Base-by-base conservation (phyloP, 177 flowering plant genomes). In the Tripterygium wilfordii region DNA sequence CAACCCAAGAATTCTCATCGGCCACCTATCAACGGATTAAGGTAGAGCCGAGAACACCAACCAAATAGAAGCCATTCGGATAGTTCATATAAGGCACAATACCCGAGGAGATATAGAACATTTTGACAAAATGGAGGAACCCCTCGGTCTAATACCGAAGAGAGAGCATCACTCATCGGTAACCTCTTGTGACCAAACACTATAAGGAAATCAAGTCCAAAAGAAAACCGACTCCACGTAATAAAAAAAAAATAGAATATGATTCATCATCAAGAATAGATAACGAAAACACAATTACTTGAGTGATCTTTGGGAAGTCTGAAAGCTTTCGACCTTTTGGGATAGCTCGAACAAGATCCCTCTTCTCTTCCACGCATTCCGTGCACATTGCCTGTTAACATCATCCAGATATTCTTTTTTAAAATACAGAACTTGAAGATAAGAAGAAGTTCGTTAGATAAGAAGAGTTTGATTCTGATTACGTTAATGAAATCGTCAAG, bases 401-500 rank as follows among this genome's bases (percentile, higher is more conserved):
- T 30, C 40, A 58, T 10, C 1, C 14, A 20, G 29, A 19, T 8
- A 21, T 0, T 6, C 21, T 15, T 14, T 30, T 7, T 12, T 30
- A 30, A 25, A 16, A 7, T 12, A 19, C 4, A 5, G 24, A 17
- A 22, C 24, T 44, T 19, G 1, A n/a, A 9, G 26, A 28, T 8
- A 1, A 7, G 33, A 30, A 7, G 33, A 30, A 6, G 33, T 12
- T 30, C 33, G 33, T 6, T 30, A 6, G 7, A 6, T 30, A 6
- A 12, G 12, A 30, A 30, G 33, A 12, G 12, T n/a, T n/a, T 10
- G 5, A 42, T 30, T 27, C 4, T 3, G 3, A 79, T 67, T 36
- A 85, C 94, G 7, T 77, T 42, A 21, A 85, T 78, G 63, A 70
- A 85, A 60, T 88, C 90, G 1, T 6, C 14, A 14, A 76, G 59